Evolutionary conservation across 140 eudicot genomes (phyloP).

Genomic region (Erigeron philadelphicus): DNA sequence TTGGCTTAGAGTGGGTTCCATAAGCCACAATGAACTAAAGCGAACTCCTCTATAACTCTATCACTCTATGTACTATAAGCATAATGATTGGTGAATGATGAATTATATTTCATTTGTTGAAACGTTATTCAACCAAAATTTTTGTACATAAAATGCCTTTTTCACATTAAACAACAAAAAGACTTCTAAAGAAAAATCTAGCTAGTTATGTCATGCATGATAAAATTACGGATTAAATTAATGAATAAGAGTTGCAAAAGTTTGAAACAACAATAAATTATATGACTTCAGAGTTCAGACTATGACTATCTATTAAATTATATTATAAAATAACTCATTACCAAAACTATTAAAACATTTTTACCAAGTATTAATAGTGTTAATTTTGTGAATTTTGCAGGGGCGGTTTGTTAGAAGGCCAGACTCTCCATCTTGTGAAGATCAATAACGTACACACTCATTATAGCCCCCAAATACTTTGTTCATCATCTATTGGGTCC

Average conservation of each 20-base stretch:
- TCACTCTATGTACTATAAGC: background rate
- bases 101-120: background rate
- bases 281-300: too few relatives aligned
- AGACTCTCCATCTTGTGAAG: slow-evolving; percentile 27
- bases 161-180: too few relatives aligned
- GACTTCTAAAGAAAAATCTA: background rate
- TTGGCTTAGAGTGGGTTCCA: slow-evolving; percentile 24
- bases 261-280: too few relatives aligned
- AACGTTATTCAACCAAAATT: too few relatives aligned
- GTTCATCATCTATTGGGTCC: slow-evolving; percentile 7
- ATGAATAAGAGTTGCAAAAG: too few relatives aligned
- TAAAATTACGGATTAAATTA: too few relatives aligned
- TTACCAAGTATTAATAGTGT: background rate
- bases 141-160: too few relatives aligned
- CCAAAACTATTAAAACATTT: background rate
- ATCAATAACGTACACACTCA: background rate
- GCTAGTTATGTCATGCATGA: background rate
- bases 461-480: slow-evolving; percentile 15
- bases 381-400: slow-evolving; percentile 23
- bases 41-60: too few relatives aligned
- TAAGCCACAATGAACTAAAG: background rate
- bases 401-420: slow-evolving; percentile 37
- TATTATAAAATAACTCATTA: too few relatives aligned
- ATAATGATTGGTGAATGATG: slow-evolving; percentile 14
- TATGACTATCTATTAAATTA: too few relatives aligned